Base-by-base conservation (phyloP, 2,329 filamentous ascomycete genomes). In the Exophiala oligosperma region DNA sequence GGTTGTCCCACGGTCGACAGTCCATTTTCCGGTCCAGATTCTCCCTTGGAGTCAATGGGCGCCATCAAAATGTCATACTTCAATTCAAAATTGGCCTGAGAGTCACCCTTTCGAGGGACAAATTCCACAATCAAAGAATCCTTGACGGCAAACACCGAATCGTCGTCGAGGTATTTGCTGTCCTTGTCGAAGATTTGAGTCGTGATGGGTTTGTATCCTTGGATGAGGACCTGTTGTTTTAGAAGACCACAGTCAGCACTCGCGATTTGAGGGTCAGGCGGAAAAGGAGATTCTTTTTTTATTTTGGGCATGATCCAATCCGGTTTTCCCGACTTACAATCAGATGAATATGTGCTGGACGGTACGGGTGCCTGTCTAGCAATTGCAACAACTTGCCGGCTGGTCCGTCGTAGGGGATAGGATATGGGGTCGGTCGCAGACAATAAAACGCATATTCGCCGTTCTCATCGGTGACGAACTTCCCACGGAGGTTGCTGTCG, bases 161-260 rank as follows among this genome's bases (percentile, higher is more conserved):
- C 83, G 56, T 84, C 77, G 17, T 76, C 74, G 44, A 90, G 76
- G 65, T 89, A 86, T 61, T 82, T 79, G 71, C 86, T 84, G 61
- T 83, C 79, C 57, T 79, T 76, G 70, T 91, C 88, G 69, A 91
- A 93, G 55, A 94, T 85, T 71, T 94, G 90, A 1, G 89, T 91
- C 0, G 87, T 88, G 49, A 95, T 80, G 0, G 86, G 79, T 67
- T 85, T 88, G 76, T 87, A 86, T 6, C 81, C 82, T 1, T 81
- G 77, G 11, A 79, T 77, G 28, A 79, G 78, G 70, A 81, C 76
- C 78, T 83, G 17, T 17, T 17, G 17, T 17, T 17, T 17, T 17
- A 17, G 17, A 17, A 17, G 17, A 17, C 17, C 17, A 17, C 17
- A 17, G 17, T 17, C 17, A 17, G 17, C 17, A 17, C 17, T 17